phyloP scores from a whole-genome alignment of 176 grass and related monocot genomes.

The Otatea glauca region DNA sequence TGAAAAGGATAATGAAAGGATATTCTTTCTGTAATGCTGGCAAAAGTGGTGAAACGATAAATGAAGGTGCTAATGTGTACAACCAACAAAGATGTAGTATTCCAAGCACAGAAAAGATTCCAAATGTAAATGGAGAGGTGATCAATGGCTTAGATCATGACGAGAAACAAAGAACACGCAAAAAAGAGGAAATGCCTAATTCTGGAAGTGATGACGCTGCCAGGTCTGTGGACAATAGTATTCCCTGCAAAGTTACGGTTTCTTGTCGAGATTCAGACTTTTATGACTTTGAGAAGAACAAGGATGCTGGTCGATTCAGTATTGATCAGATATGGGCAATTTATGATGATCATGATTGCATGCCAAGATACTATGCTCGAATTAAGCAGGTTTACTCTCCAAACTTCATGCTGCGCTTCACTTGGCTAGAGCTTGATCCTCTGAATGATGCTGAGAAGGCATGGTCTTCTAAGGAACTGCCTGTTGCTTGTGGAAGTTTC shows the following conservation, averaged over 20 bases:
- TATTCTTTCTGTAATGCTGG: slow-evolving; percentile 28
- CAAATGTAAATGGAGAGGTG: slow-evolving; percentile 45
- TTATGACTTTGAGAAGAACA: slow-evolving; percentile 53
- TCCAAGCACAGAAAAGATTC: slow-evolving; percentile 34
- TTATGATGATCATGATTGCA: slow-evolving; percentile 66
- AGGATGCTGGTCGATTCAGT: slow-evolving; percentile 34
- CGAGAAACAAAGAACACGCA: slow-evolving; percentile 21
- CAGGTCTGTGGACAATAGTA: slow-evolving; percentile 30
- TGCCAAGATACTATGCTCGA: slow-evolving; percentile 71
- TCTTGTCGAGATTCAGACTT: slow-evolving; percentile 64
- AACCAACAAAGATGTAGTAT: slow-evolving; percentile 23
- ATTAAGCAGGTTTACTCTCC: slow-evolving; percentile 64
- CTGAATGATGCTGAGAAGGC: slow-evolving; percentile 42
- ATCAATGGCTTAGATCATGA: slow-evolving; percentile 32
- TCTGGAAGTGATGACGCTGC: slow-evolving; percentile 15
- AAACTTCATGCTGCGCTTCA: slow-evolving; percentile 53
- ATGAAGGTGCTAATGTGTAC: slow-evolving; percentile 13
- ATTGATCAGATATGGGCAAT: slow-evolving; percentile 69
- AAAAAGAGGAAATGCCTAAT: slow-evolving; percentile 14
- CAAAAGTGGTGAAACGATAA: slow-evolving; percentile 24
- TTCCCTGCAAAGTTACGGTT: slow-evolving; percentile 24
- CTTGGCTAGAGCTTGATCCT: slow-evolving; percentile 68
- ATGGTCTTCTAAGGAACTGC: slow-evolving; percentile 63
- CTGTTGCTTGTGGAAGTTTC: slow-evolving; percentile 73
- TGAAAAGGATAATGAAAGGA: slow-evolving; percentile 37